Evolutionary conservation across 2,329 filamentous ascomycete species (phyloP), one percentile per base, ranked within the genome.

Genomic region (Neurospora crassa): DNA sequence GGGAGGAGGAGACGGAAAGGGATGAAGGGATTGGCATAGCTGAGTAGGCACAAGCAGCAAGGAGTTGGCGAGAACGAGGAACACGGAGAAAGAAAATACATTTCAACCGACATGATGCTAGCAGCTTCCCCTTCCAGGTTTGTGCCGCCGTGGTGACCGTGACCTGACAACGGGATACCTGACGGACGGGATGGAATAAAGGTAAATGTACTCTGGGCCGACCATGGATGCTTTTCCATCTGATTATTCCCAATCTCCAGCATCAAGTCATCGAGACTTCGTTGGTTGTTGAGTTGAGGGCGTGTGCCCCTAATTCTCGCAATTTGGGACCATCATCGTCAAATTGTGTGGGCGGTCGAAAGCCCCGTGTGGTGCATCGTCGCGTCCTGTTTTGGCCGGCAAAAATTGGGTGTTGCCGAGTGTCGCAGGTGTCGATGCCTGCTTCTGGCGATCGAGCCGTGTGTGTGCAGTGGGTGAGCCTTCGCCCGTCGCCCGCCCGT

Each of bases 11-110:
- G 12, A 37, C 53, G 53, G 53, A 34, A 63, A 63, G 53, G 24
- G 53, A 63, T 34, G 53, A 63, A 63, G 53, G 53, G 53, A 63
- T 63, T 63, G 68, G 42, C 68, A 69, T 69, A 29, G 68, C 43
- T 69, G 68, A 45, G 68, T 10, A 53, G 68, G 43, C 68, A 53
- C 68, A 45, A 41, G 47, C 47, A 59, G 47, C 29, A 45, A 45
- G 45, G n/a, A 59, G 34, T 34, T 40, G 41, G 68, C 45, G 41
- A 63, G 68, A 40, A 41, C 29, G 68, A 69, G 43, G 53, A 24
- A 63, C 41, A 59, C 45, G 43, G 53, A 53, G 43, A 59, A 69
- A 68, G 37, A 42, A 40, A 69, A 59, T 53, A 59, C 68, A 69
- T 69, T 45, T 69, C 68, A 69, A 69, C 53, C 68, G 68, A 53